A percentile compares a stretch with the other conserved stretches of the same genome.
Conservation (phyloP, 176 grass and related monocot genomes). For the Alloteropsis semialata region DNA sequence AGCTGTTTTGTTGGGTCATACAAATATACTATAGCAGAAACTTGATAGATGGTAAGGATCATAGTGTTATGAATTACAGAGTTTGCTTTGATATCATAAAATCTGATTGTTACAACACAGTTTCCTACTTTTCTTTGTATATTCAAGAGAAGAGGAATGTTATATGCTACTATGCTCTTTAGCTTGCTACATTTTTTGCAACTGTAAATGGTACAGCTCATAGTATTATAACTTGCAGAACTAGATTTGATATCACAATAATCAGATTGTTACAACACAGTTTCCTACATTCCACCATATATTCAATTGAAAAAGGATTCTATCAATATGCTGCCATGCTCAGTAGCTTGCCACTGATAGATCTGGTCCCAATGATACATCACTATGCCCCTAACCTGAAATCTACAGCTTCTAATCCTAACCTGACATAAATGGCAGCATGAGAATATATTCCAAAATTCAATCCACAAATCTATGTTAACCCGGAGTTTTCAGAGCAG, state of each 20-base stretch:
- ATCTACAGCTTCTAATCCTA: background rate
- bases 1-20: background rate
- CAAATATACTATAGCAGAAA: background rate
- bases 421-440: background rate
- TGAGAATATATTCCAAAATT: slow-evolving; percentile 1
- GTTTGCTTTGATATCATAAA: no score
- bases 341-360: no score
- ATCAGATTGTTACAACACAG: background rate
- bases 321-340: background rate
- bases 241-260: background rate
- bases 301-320: background rate
- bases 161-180: no score
- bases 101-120: no score
- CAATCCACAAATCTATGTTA: background rate
- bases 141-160: no score
- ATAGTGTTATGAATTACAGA: no score
- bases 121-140: no score
- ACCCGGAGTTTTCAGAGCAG: background rate
- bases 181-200: background rate
- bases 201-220: background rate
- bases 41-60: no score
- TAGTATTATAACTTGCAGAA: background rate
- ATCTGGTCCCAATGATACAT: background rate
- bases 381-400: background rate
- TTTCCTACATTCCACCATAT: background rate